A percentile compares a stretch with the other conserved stretches of the same genome.
These are phyloP conservation scores for Teratosphaeria epicoccoides DNA, from an alignment of 2,329 filamentous ascomycete species.

Conservation along the genomic window DNA sequence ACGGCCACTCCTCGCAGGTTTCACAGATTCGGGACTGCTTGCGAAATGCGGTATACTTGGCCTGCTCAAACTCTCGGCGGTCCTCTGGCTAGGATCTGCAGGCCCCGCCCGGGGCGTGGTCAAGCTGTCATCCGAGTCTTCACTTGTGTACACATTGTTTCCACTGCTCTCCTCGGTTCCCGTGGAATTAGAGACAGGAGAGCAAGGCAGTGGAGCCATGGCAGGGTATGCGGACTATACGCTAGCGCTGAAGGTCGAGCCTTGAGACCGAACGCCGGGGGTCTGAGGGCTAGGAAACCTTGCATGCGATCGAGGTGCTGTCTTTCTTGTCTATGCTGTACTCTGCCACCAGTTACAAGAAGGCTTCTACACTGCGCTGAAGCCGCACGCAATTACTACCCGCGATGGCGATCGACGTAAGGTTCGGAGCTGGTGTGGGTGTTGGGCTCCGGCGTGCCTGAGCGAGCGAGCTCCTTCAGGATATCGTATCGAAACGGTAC, in stretches of 20 bases:
- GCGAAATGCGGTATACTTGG: constrained; percentile 10
- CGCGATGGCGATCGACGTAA: not conserved
- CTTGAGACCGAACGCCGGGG: not conserved
- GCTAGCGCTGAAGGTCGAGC: not conserved
- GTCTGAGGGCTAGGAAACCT: not conserved
- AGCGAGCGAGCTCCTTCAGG: not conserved
- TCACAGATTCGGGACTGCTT: not conserved
- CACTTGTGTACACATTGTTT: constrained; percentile 7
- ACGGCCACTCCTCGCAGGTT: not conserved
- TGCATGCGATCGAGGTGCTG: not conserved
- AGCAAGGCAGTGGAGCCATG: constrained; percentile 19
- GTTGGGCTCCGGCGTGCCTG: not conserved
- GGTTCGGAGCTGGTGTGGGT: not conserved
- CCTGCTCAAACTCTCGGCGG: constrained; percentile 17
- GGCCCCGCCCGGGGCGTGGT: constrained; percentile 26
- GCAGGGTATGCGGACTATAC: not conserved
- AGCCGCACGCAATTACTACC: not conserved
- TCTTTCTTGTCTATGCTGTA: not conserved
- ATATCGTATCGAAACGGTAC: not conserved
- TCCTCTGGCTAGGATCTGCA: constrained; percentile 19
- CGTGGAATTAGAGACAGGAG: constrained; percentile 23
- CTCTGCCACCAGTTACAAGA: not conserved
- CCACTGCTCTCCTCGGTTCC: constrained; percentile 11
- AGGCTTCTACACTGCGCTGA: not conserved
- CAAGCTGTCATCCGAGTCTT: constrained; percentile 23